These are phyloP conservation scores for Chlamydomonas eustigma DNA, from an alignment of 139 green algal species.

Conservation along the genomic window DNA sequence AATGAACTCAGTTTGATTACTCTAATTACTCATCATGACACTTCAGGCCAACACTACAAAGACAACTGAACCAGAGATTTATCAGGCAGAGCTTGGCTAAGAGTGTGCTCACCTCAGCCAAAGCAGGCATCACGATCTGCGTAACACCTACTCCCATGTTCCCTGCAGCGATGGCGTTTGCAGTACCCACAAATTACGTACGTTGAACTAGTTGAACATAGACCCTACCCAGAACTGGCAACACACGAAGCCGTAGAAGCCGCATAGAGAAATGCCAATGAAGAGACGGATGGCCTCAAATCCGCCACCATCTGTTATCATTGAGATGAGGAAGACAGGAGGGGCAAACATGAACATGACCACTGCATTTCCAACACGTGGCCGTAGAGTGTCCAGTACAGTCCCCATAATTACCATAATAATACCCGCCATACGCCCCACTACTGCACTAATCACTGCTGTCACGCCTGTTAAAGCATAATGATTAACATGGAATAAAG, in stretches of 20 bases:
- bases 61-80: no score
- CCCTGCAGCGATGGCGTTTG: constrained; percentile 83
- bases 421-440: no score
- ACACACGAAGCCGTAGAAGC: constrained; percentile 69
- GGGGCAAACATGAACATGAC: constrained; percentile 53
- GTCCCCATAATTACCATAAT: constrained; percentile 64
- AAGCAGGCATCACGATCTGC: constrained; percentile 89
- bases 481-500: not conserved
- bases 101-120: constrained; percentile 51
- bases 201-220: constrained; percentile 86
- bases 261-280: constrained; percentile 68
- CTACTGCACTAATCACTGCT: constrained; percentile 67
- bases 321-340: constrained; percentile 68
- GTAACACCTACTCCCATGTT: constrained; percentile 88
- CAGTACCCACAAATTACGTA: constrained; percentile 89
- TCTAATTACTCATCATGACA: no score
- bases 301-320: constrained; percentile 49
- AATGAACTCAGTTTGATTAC: no score
- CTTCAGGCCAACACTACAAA: no score
- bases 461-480: constrained; percentile 45
- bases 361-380: constrained; percentile 47
- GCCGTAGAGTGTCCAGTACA: constrained; percentile 74
- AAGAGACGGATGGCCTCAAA: constrained; percentile 49
- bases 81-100: no score
- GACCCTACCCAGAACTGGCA: constrained; percentile 18